Evolutionary conservation across 768 basidiomycete genomes (phyloP), one percentile per base, ranked within the genome.

Genomic region (Tephrocybe rancida): DNA sequence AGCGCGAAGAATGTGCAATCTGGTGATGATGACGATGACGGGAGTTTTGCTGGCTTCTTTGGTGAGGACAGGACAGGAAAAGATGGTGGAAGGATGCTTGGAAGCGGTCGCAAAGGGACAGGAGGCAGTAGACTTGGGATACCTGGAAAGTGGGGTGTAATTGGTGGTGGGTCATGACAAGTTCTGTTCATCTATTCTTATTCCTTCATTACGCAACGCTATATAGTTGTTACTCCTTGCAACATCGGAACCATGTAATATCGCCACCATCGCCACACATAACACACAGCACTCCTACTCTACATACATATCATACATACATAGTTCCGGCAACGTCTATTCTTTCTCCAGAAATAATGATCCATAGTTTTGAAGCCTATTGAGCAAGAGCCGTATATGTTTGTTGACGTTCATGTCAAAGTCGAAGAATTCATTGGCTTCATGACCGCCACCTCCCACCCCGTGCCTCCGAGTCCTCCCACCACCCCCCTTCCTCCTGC

Each of bases 1-100:
- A 56, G 30, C 19, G 44, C 52, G 35, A 57, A 61, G 41, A 62
- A 58, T 34, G 54, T 55, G 24, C 54, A 55, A 37, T 62, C 62
- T 16, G 54, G 50, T 21, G 59, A 56, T 22, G 61, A 58, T 2
- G 70, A 70, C 4, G 69, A 66, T 41, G 68, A 69, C n/a, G 66
- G 64, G 26, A 61, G 59, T 13, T 64, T 64, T 47, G 55, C 56
- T 34, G 64, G 63, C 16, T 63, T 68, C 35, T 46, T 64, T 22
- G 38, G 45, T 16, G 56, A 59, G 50, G 29, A 52, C 27, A 47
- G 44, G 50, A 30, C 37, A 24, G 30, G 41, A 48, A 38, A 39
- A 21, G 35, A 24, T 26, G 42, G 48, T 39, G 59, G 54, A 34
- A 57, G 51, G 5, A 25, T 50, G 11, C 48, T 58, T 39, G 68